Evolutionary conservation across 2,329 filamentous ascomycete genomes (phyloP), one percentile per base, ranked within the genome.

Genomic region (Chlorencoelia australis): DNA sequence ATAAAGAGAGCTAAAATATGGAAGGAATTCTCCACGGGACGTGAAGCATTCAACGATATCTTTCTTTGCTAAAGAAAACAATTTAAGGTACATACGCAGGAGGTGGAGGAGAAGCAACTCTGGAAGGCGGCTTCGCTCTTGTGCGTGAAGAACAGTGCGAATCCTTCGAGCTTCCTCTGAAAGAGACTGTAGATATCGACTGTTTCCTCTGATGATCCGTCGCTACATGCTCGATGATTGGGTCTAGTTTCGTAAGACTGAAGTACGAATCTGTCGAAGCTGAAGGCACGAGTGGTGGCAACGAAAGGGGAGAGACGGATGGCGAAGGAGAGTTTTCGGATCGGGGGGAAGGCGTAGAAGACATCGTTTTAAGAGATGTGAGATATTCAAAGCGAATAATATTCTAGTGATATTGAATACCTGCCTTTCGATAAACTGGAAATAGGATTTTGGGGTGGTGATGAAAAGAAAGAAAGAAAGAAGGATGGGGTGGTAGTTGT

Each of bases 21-120:
- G n/a, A n/a, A n/a, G n/a, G n/a, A n/a, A n/a, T n/a, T n/a, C n/a
- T n/a, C n/a, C n/a, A n/a, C n/a, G n/a, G n/a, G n/a, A n/a, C n/a
- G n/a, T n/a, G n/a, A n/a, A n/a, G n/a, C n/a, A n/a, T n/a, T n/a
- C n/a, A n/a, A n/a, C n/a, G n/a, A n/a, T n/a, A n/a, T n/a, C n/a
- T n/a, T n/a, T n/a, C n/a, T n/a, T n/a, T n/a, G n/a, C n/a, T n/a
- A n/a, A n/a, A n/a, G n/a, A n/a, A n/a, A n/a, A n/a, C n/a, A n/a
- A n/a, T n/a, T n/a, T n/a, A n/a, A n/a, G n/a, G n/a, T n/a, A n/a
- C n/a, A n/a, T n/a, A n/a, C n/a, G n/a, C n/a, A 34, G 54, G 47
- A 29, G 60, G 59, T 39, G 60, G 60, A 37, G 60, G 60, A 30
- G 55, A 61, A 15, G n/a, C n/a, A n/a, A n/a, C n/a, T n/a, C n/a